phyloP scores from a whole-genome alignment of 2,329 filamentous ascomycete species.

The Aureobasidium uvarum region DNA sequence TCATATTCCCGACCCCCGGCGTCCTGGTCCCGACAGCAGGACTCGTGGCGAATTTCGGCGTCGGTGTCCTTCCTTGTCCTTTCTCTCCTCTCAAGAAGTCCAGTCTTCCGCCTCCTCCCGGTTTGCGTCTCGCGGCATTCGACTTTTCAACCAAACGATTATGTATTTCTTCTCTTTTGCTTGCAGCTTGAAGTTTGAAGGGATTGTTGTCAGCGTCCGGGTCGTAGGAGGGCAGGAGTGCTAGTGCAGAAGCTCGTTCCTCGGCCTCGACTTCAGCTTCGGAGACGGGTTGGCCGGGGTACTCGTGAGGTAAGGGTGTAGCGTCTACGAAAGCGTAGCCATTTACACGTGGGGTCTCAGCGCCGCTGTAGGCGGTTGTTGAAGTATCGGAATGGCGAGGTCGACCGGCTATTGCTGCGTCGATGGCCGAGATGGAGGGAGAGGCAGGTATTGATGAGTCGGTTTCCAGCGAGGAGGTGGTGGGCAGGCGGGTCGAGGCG shows the following conservation, averaged over 20 bases:
- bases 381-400: constrained; percentile 52
- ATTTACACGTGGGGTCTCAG: constrained; percentile 85
- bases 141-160: constrained; percentile 83
- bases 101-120: no score
- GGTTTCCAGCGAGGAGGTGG: constrained; percentile 32
- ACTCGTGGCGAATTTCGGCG: no score
- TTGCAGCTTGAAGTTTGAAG: constrained; percentile 73
- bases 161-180: constrained; percentile 76
- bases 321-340: constrained; percentile 95
- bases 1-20: no score
- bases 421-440: constrained; percentile 79
- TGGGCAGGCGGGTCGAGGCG: constrained; percentile 75
- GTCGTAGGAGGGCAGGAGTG: constrained; percentile 47
- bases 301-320: constrained; percentile 57
- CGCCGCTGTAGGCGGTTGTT: constrained; percentile 54
- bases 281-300: constrained; percentile 48
- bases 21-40: no score
- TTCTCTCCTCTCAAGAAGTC: no score
- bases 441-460: constrained; percentile 59
- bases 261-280: constrained; percentile 38
- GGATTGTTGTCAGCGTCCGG: constrained; percentile 63
- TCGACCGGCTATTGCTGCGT: constrained; percentile 76
- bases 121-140: constrained; percentile 40
- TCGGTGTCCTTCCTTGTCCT: no score
- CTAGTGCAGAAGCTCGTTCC: constrained; percentile 41